Percentiles rank a stretch among this genome's conserved stretches.
Evolutionary conservation across 306 rosid genomes (phyloP).

Genomic region (Trichosanthes cucumerina): DNA sequence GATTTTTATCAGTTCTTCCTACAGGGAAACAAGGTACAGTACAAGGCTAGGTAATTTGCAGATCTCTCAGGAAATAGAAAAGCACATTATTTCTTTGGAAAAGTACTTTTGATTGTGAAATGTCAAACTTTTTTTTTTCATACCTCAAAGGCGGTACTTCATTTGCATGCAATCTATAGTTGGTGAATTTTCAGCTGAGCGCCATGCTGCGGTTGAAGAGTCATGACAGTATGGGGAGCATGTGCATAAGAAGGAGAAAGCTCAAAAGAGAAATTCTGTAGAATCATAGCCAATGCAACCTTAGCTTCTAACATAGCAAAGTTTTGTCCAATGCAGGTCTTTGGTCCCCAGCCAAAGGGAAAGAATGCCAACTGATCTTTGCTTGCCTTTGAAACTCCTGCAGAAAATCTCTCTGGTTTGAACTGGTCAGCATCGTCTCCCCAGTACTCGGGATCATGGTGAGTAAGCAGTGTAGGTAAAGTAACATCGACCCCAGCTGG

Average conservation of each 20-base stretch:
- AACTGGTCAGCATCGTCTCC: slow-evolving; percentile 39
- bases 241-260: slow-evolving; percentile 37
- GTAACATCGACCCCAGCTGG: slow-evolving; percentile 42
- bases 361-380: slow-evolving; percentile 33
- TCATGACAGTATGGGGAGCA: slow-evolving; percentile 35
- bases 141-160: background rate
- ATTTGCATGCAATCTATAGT: slow-evolving; percentile 11
- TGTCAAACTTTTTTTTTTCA: background rate
- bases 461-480: slow-evolving; percentile 31
- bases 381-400: slow-evolving; percentile 26
- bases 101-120: background rate
- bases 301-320: slow-evolving; percentile 37
- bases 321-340: slow-evolving; percentile 40
- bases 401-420: slow-evolving; percentile 43
- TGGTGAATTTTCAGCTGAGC: slow-evolving; percentile 28
- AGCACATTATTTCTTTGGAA: background rate
- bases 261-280: slow-evolving; percentile 33
- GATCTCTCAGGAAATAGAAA: background rate
- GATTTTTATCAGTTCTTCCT: background rate
- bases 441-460: slow-evolving; percentile 36
- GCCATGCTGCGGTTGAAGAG: slow-evolving; percentile 50
- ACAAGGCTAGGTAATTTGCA: background rate
- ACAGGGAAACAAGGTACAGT: background rate
- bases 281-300: slow-evolving; percentile 29
- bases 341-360: slow-evolving; percentile 49